Evolutionary conservation across 208 protist genomes (phyloP).

Genomic region (Acanthamoeba quina): DNA sequence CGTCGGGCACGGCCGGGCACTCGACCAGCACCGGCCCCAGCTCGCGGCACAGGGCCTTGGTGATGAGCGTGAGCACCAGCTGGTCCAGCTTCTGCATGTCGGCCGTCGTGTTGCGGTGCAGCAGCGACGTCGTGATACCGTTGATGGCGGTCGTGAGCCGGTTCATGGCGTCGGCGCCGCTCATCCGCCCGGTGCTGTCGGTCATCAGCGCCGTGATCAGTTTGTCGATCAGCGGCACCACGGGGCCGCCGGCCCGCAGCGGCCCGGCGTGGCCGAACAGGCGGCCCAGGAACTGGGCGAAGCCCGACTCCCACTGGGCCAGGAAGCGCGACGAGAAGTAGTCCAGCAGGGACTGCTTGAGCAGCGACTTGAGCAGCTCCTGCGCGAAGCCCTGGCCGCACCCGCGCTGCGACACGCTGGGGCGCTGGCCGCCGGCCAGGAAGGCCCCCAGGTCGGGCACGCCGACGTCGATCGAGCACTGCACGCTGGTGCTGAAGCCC

Average conservation of each 20-base stretch:
- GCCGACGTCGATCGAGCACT: neutral
- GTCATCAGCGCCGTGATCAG: conserved; percentile 5
- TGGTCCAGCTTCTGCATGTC: neutral
- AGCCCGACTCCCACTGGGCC: conserved; percentile 3
- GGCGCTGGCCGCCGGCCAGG: neutral
- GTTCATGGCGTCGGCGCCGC: conserved; percentile 15
- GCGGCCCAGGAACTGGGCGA: neutral
- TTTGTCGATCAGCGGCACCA: conserved; percentile 8
- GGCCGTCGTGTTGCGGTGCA: neutral
- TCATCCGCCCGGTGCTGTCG: neutral
- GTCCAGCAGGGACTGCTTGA: neutral
- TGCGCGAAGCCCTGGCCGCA: conserved; percentile 42
- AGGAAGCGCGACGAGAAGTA: conserved; percentile 4
- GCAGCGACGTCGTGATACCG: neutral
- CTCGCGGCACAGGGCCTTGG: conserved; percentile 8
- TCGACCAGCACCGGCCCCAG: neutral
- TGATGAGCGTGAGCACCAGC: conserved; percentile 53
- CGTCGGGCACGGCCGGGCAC: neutral
- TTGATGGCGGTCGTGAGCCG: neutral
- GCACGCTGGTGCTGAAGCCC: conserved; percentile 21
- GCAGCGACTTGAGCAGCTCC: neutral
- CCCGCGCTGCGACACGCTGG: neutral
- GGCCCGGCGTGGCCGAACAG: neutral
- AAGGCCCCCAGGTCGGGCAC: conserved; percentile 10
- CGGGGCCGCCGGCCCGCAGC: neutral